These are phyloP conservation scores for Amanita pseudoporphyria DNA, from an alignment of 768 basidiomycete genomes.

Conservation along the genomic window DNA sequence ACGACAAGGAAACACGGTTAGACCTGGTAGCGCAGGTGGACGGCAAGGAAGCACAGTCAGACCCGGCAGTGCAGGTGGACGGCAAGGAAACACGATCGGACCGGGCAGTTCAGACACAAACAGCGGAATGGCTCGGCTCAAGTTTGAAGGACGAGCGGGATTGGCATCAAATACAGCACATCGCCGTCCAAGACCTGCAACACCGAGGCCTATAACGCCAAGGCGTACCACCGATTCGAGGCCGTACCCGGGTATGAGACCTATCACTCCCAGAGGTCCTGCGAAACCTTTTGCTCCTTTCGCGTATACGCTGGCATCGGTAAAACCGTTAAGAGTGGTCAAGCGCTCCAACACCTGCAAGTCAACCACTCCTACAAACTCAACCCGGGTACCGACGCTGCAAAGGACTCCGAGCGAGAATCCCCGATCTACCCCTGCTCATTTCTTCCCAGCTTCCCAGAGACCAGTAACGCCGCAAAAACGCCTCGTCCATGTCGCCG, in stretches of 20 bases:
- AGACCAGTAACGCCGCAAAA: not conserved
- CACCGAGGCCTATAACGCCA: not conserved
- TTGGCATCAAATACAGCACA: not conserved
- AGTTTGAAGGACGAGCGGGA: not conserved
- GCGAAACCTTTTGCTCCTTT: not conserved
- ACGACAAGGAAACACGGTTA: not conserved
- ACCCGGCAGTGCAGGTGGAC: too few species aligned
- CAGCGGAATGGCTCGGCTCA: not conserved
- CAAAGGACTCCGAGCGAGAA: not conserved
- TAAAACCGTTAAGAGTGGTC: not conserved
- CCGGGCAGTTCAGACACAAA: not conserved
- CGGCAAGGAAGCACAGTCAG: too few species aligned
- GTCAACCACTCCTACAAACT: not conserved
- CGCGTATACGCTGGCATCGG: not conserved
- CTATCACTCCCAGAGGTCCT: not conserved
- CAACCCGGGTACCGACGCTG: not conserved
- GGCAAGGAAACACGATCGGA: not conserved
- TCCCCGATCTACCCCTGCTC: not conserved
- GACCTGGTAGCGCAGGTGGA: not conserved
- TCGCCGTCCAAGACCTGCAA: not conserved
- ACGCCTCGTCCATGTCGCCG: not conserved
- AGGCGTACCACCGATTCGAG: not conserved
- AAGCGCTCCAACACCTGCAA: not conserved
- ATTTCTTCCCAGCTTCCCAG: not conserved
- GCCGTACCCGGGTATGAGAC: not conserved